Evolutionary conservation across 495 filamentous ascomycete genomes (phyloP), one percentile per base, ranked within the genome.

Genomic region (Talaromyces borbonicus): DNA sequence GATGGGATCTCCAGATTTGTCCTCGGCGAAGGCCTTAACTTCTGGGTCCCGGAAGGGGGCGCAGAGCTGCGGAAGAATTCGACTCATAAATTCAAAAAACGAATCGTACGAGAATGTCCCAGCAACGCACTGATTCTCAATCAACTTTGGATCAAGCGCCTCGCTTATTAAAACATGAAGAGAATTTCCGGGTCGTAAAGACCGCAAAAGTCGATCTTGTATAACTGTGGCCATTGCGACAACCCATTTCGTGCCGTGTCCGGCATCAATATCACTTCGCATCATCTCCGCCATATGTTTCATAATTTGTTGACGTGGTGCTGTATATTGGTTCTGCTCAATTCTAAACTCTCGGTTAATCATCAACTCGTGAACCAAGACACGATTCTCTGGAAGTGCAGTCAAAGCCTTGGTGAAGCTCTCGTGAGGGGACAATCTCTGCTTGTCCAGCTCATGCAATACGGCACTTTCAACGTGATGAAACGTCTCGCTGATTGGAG

Each of bases 41-140:
- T 87, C 81, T 8, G 77, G 80, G 51, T 98, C 92, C 2, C 92
- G 77, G 47, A 88, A 83, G 2, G 93, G 92, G 3, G 92, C 90
- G 60, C 92, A 98, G 15, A 98, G 83, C 54, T 85, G 85, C 12
- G 93, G 93, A n/a, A 98, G 71, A 30, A 98, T 80, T 27, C 73
- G 75, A 24, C 81, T 80, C 78, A 97, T 94, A 50, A 90, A 90
- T 2, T 79, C 71, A 66, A 97, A 97, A 66, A 98, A 95, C 15
- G 78, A 81, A 52, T 90, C 83, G 58, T 96, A 95, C 0, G 93
- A 95, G 59, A 97, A 98, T 37, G 78, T 76, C 11, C 92, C 90
- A 37, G 77, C 78, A 23, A 73, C 70, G 51, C 88, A 87, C 54
- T 96, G 87, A 30, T 74, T 78, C 29, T 75, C 68, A 30, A 95